Evolutionary conservation across 306 rosid species (phyloP), one percentile per base, ranked within the genome.

Genomic region (Luffa aegyptiaca): DNA sequence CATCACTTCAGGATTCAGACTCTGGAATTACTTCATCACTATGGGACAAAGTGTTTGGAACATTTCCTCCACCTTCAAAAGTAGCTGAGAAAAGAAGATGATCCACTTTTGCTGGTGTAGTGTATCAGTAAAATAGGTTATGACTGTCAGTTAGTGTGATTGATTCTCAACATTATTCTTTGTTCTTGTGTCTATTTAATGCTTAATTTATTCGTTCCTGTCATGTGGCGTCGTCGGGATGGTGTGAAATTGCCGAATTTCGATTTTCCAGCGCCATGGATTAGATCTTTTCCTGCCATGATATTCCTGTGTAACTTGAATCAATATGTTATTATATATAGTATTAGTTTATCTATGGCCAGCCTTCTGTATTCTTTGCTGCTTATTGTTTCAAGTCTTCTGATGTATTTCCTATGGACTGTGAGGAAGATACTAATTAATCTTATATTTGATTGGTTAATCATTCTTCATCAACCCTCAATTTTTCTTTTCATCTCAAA

Each of bases 41-140:
- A 7, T 94, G 98, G 98, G 98, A 94, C 85, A 86, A 65, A 85
- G 86, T 94, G 82, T 92, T 94, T 81, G 96, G 97, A 81, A 94
- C 98, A 55, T 93, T 91, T 83, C 97, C 97, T 83, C 97, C 97
- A 80, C 21, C 86, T 33, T 71, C 90, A 16, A 92, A 92, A 83
- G 73, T 75, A 20, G 94, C 85, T 37, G 81, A 88, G 78, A 78
- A 61, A 14, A 83, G 79, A 58, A 84, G 84, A 86, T 88, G 87
- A 17, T 77, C 78, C 8, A 57, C 31, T 37, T 42, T 59, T 66
- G 41, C 68, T 26, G 59, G 59, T 69, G 75, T 69, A 69, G 75
- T 57, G 12, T 42, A 69, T 69, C 36, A 42, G 52, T 69, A 69
- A n/a, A 63, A 42, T 69, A 69, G 75, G 75, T n/a, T 42, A 63